Conservation (phyloP, 2,329 filamentous ascomycete genomes). For the Ascochyta lentis region DNA sequence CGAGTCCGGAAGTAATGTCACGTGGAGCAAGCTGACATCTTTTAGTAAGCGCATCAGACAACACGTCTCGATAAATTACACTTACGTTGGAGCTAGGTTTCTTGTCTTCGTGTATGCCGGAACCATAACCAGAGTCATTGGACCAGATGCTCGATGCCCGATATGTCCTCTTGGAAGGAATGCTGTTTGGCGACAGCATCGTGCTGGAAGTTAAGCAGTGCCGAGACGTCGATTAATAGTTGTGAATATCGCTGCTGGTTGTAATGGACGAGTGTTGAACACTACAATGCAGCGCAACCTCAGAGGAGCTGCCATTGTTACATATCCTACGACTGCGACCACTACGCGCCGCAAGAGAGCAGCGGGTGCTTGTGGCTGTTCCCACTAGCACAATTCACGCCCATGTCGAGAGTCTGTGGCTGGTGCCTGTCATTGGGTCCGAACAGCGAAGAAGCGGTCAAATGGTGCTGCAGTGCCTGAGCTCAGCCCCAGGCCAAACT, state of each 20-base stretch:
- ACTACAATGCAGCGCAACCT: slow-evolving; percentile 8
- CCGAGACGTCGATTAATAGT: not conserved
- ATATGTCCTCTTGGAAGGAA: slow-evolving; percentile 20
- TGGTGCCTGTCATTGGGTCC: slow-evolving; percentile 7
- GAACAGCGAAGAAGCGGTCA: slow-evolving; percentile 13
- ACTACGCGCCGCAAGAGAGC: slow-evolving; percentile 11
- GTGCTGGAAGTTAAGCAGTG: slow-evolving; percentile 2
- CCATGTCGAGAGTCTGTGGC: slow-evolving; percentile 8
- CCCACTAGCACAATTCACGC: slow-evolving; percentile 4
- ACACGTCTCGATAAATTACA: not conserved
- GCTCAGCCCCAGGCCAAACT: slow-evolving; percentile 13
- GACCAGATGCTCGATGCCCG: slow-evolving; percentile 41
- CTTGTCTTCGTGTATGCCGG: slow-evolving; percentile 24
- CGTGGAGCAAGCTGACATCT: slow-evolving; percentile 27
- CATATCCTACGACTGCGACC: slow-evolving; percentile 6
- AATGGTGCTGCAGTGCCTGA: slow-evolving; percentile 13
- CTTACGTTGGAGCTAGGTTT: slow-evolving; percentile 15
- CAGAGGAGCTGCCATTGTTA: slow-evolving; percentile 3
- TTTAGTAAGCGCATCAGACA: not conserved
- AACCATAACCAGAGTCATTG: slow-evolving; percentile 45
- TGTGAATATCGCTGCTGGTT: not conserved
- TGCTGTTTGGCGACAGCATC: slow-evolving; percentile 36
- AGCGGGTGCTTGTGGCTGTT: slow-evolving; percentile 13
- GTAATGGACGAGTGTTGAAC: slow-evolving; percentile 2
- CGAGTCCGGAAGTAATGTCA: slow-evolving; percentile 14